Conservation (phyloP, 306 rosid genomes). For the Ormosia emarginata region DNA sequence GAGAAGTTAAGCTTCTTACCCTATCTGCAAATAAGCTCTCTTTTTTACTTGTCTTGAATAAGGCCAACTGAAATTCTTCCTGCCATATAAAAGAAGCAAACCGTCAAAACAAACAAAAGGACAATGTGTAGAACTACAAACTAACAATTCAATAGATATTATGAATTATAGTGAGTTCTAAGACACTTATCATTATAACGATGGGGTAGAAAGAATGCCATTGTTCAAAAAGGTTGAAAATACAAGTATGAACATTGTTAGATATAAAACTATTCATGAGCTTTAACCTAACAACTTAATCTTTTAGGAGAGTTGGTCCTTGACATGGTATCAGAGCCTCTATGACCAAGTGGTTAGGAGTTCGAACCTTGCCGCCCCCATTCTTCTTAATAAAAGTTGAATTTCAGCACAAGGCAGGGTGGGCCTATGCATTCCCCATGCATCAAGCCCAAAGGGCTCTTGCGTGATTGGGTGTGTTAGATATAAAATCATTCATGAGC, state of each 20-base stretch:
- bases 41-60: slow-evolving; percentile 74
- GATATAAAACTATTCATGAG: neutral
- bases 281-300: neutral
- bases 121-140: neutral
- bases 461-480: neutral
- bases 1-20: slow-evolving; percentile 34
- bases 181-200: neutral
- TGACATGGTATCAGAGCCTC: too few relatives aligned
- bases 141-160: neutral
- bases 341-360: too few relatives aligned
- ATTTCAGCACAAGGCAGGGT: neutral
- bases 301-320: too few relatives aligned
- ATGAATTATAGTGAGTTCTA: neutral
- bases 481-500: neutral
- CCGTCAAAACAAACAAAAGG: neutral
- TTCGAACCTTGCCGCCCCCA: too few relatives aligned
- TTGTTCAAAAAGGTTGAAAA: neutral
- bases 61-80: slow-evolving; percentile 83
- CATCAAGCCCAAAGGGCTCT: neutral
- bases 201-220: neutral
- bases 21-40: slow-evolving; percentile 85
- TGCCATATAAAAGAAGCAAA: slow-evolving; percentile 17
- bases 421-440: neutral
- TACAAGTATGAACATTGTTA: neutral
- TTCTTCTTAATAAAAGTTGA: too few relatives aligned